These are phyloP conservation scores for Cercophora newfieldiana DNA, from an alignment of 495 filamentous ascomycete species.

Conservation along the genomic window DNA sequence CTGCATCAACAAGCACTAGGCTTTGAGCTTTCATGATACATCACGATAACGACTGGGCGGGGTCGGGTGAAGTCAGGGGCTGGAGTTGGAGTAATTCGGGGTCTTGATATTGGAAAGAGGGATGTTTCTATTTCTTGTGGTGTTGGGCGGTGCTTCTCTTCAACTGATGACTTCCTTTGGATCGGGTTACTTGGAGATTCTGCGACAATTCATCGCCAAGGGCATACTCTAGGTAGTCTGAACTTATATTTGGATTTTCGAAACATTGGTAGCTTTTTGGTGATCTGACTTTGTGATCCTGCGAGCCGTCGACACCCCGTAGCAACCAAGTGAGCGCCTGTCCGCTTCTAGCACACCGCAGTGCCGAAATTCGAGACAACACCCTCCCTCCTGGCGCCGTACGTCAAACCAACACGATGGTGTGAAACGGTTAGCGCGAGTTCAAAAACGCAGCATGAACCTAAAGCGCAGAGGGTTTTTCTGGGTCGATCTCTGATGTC, in stretches of 20 bases:
- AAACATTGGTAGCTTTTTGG: neutral
- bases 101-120: neutral
- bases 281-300: neutral
- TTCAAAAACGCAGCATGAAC: conserved; percentile 5
- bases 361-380: no score
- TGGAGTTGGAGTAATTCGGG: neutral
- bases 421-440: conserved; percentile 24
- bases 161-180: neutral
- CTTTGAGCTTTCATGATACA: neutral
- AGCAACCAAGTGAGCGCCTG: no score
- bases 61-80: neutral
- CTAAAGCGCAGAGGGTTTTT: conserved; percentile 6
- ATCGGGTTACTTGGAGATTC: neutral
- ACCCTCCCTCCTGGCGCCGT: no score
- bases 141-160: neutral
- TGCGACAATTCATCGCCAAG: neutral
- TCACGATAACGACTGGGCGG: neutral
- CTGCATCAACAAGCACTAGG: neutral
- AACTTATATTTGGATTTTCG: neutral
- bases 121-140: neutral
- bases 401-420: conserved; percentile 13
- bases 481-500: conserved; percentile 65
- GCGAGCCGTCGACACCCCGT: neutral
- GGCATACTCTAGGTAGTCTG: neutral
- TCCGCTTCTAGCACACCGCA: no score